A percentile compares a stretch with the other conserved stretches of the same genome.
Evolutionary conservation across 179 eudicot genomes (phyloP).

Genomic region (Spinacia oleracea): DNA sequence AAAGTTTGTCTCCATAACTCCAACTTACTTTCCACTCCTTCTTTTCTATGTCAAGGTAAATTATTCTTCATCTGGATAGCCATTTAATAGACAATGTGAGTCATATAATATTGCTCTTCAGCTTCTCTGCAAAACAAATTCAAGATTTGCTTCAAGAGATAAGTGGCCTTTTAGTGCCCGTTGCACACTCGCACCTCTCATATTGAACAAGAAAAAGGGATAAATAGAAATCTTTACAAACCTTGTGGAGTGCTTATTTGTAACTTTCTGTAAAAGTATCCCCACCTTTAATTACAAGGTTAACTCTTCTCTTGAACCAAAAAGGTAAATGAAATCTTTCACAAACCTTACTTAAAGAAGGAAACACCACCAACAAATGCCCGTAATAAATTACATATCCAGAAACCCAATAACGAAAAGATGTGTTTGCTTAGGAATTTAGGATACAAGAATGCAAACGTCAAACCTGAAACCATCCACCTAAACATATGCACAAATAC

Average conservation of each 20-base stretch:
- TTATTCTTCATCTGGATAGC: not conserved
- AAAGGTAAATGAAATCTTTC: not conserved
- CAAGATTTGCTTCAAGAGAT: constrained; percentile 2
- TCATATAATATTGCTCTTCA: not conserved
- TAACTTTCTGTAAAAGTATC: not conserved
- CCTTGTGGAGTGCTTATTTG: not conserved
- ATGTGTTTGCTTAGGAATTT: not conserved
- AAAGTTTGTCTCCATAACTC: too few species aligned
- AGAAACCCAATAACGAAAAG: not conserved
- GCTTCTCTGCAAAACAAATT: not conserved
- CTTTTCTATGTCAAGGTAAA: not conserved
- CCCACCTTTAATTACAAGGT: not conserved
- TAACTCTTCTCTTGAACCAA: not conserved
- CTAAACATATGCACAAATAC: not conserved
- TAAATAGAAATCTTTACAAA: not conserved
- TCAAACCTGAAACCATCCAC: not conserved
- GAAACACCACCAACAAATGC: not conserved
- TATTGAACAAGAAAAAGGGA: not conserved
- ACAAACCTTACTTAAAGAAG: not conserved
- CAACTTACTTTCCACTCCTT: too few species aligned
- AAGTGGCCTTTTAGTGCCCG: not conserved
- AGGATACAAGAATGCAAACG: not conserved
- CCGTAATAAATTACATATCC: not conserved
- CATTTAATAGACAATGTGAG: constrained; percentile 1
- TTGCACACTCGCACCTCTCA: constrained; percentile 3